phyloP scores from a whole-genome alignment of 495 filamentous ascomycete genomes.

The Diplogelasinospora grovesii region DNA sequence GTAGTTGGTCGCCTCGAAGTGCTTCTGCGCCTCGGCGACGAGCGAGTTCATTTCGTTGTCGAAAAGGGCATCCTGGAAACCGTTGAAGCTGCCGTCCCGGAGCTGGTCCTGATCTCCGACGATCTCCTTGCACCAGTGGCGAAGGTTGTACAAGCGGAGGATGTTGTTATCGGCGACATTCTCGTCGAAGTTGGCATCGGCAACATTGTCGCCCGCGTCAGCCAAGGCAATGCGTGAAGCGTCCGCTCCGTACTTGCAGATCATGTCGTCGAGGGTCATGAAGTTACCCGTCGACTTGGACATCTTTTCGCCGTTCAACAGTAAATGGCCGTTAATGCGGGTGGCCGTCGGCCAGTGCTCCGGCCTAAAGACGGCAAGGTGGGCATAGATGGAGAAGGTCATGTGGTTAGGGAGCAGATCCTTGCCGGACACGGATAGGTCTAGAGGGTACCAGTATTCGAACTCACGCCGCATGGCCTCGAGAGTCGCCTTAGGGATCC shows the following conservation, averaged over 20 bases:
- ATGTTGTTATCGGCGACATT: conserved; percentile 86
- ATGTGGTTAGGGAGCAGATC: too few relatives aligned
- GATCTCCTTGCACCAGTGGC: conserved; percentile 88
- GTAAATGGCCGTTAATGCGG: conserved; percentile 84
- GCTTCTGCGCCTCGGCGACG: conserved; percentile 61
- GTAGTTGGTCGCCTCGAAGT: conserved; percentile 77
- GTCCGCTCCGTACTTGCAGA: conserved; percentile 91
- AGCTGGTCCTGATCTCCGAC: conserved; percentile 66
- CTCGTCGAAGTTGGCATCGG: conserved; percentile 97
- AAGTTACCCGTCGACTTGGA: conserved; percentile 94
- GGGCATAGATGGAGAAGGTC: too few relatives aligned
- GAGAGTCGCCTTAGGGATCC: too few relatives aligned
- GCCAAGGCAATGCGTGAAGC: conserved; percentile 86
- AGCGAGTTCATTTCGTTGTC: conserved; percentile 93
- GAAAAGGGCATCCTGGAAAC: too few relatives aligned
- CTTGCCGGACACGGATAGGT: too few relatives aligned
- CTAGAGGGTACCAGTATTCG: too few relatives aligned
- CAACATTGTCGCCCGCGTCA: conserved; percentile 88
- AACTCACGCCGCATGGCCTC: too few relatives aligned
- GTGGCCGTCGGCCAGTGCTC: conserved; percentile 82
- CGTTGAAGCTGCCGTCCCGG: conserved; percentile 82
- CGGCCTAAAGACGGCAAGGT: conserved; percentile 69
- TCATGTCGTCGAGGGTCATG: conserved; percentile 77
- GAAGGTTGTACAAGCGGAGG: conserved; percentile 74
- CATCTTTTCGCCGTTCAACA: conserved; percentile 97